These are phyloP conservation scores for Globisporangium echinulatum DNA, from an alignment of 352 stramenopile species.

Conservation along the genomic window DNA sequence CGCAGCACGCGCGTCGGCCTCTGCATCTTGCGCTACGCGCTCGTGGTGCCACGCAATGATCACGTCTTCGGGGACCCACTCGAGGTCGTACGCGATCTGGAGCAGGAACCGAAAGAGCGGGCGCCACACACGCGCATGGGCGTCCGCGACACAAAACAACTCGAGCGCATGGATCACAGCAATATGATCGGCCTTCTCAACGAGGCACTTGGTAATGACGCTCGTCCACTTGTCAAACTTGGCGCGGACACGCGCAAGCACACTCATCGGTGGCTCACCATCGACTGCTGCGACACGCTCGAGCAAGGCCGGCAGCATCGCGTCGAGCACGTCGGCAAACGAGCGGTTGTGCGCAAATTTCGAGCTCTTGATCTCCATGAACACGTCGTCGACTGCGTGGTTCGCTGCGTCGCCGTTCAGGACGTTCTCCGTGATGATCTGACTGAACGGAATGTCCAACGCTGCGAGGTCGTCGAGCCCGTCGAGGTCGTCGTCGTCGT, in stretches of 20 bases:
- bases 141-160: slow-evolving; percentile 36
- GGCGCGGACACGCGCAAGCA: slow-evolving; percentile 75
- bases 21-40: slow-evolving; percentile 29
- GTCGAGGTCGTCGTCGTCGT: slow-evolving; percentile 62
- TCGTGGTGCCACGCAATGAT: slow-evolving; percentile 88
- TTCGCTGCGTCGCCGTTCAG: slow-evolving; percentile 62
- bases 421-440: slow-evolving; percentile 81
- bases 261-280: slow-evolving; percentile 36
- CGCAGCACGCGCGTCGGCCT: slow-evolving; percentile 18
- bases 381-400: slow-evolving; percentile 85
- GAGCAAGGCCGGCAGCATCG: slow-evolving; percentile 66
- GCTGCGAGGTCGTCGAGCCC: slow-evolving; percentile 20
- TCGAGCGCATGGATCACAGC: slow-evolving; percentile 59
- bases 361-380: slow-evolving; percentile 92
- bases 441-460: slow-evolving; percentile 55
- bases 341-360: slow-evolving; percentile 91
- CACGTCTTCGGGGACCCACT: slow-evolving; percentile 90
- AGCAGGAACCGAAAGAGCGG: slow-evolving; percentile 91
- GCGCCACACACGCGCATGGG: slow-evolving; percentile 46
- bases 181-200: slow-evolving; percentile 65
- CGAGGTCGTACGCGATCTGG: slow-evolving; percentile 91
- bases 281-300: slow-evolving; percentile 52
- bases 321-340: slow-evolving; percentile 73
- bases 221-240: slow-evolving; percentile 88
- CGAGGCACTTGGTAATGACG: slow-evolving; percentile 88